Evolutionary conservation across 2,329 filamentous ascomycete species (phyloP).

Genomic region (Davidsoniella eucalypti): DNA sequence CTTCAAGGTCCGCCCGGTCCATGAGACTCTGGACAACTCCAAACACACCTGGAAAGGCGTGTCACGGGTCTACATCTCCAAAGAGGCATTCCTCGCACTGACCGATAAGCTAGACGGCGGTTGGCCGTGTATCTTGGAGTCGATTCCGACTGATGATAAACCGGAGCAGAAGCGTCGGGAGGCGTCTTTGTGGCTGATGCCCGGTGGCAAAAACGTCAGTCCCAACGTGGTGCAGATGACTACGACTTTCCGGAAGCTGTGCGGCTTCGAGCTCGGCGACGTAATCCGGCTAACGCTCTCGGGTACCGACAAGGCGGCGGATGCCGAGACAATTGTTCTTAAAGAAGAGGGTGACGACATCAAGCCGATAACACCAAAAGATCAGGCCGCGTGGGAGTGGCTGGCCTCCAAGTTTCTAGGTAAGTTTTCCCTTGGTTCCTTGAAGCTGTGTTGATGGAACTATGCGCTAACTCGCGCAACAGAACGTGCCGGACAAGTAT

Average conservation of each 20-base stretch:
- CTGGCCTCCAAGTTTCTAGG: conserved; percentile 21
- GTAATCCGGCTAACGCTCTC: conserved; percentile 43
- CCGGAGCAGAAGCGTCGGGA: conserved; percentile 21
- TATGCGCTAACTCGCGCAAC: conserved; percentile 1
- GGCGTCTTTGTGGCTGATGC: conserved; percentile 33
- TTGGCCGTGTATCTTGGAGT: conserved; percentile 26
- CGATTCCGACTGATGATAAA: conserved; percentile 15
- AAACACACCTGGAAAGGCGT: conserved; percentile 25
- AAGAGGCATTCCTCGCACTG: conserved; percentile 28
- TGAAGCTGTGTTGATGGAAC: background rate
- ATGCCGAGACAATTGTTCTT: conserved; percentile 42
- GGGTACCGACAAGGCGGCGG: conserved; percentile 28
- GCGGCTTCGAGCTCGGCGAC: conserved; percentile 56
- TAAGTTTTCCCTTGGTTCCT: conserved; percentile 14
- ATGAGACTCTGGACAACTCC: conserved; percentile 27
- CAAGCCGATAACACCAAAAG: conserved; percentile 14
- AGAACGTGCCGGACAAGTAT: conserved; percentile 51
- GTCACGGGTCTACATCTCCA: conserved; percentile 31
- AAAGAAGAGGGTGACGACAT: conserved; percentile 33
- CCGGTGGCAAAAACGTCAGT: conserved; percentile 41
- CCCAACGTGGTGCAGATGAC: conserved; percentile 56
- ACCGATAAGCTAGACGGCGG: conserved; percentile 28
- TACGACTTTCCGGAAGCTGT: conserved; percentile 54
- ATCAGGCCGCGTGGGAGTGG: conserved; percentile 23
- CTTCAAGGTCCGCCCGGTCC: conserved; percentile 26